phyloP scores from a whole-genome alignment of 1,284 basidiomycete species.

The Neolentinus lepideus region DNA sequence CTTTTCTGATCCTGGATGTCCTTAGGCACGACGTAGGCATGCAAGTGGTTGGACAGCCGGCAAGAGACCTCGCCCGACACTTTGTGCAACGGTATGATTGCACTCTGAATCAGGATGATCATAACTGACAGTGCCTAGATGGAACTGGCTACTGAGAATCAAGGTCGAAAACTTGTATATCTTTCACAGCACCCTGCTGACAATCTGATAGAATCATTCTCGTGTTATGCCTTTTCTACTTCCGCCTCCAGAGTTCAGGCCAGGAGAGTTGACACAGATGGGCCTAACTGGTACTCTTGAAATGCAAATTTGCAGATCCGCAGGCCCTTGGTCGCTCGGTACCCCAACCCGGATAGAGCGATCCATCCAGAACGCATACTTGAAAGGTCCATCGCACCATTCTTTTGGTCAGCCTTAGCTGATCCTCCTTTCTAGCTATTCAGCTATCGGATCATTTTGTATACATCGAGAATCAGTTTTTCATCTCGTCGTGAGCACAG shows the following conservation, averaged over 20 bases:
- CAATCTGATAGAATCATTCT: conserved; percentile 71
- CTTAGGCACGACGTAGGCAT: conserved; percentile 93
- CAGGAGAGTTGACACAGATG: conserved; percentile 72
- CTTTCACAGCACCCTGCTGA: conserved; percentile 6
- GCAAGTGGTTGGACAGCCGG: conserved; percentile 95
- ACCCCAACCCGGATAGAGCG: conserved; percentile 83
- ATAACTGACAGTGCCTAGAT: conserved; percentile 37
- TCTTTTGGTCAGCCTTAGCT: not conserved
- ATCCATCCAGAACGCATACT: conserved; percentile 93
- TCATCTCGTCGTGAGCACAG: conserved; percentile 82
- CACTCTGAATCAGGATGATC: conserved; percentile 16
- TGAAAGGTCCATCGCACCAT: conserved; percentile 58
- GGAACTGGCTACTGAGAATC: conserved; percentile 88
- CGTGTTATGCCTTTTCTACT: conserved; percentile 91
- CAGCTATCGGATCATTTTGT: conserved; percentile 92
- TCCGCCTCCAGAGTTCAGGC: conserved; percentile 89
- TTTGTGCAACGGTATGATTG: conserved; percentile 79
- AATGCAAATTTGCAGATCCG: conserved; percentile 93
- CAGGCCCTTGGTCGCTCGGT: conserved; percentile 95
- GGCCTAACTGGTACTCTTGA: conserved; percentile 95
- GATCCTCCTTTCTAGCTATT: conserved; percentile 54
- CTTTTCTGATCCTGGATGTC: conserved; percentile 1
- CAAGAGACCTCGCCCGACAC: conserved; percentile 91
- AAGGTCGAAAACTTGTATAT: conserved; percentile 49
- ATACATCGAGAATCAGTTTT: conserved; percentile 98